Base-by-base conservation (phyloP, 2,329 filamentous ascomycete species). In the Pseudogymnoascus sp. region DNA sequence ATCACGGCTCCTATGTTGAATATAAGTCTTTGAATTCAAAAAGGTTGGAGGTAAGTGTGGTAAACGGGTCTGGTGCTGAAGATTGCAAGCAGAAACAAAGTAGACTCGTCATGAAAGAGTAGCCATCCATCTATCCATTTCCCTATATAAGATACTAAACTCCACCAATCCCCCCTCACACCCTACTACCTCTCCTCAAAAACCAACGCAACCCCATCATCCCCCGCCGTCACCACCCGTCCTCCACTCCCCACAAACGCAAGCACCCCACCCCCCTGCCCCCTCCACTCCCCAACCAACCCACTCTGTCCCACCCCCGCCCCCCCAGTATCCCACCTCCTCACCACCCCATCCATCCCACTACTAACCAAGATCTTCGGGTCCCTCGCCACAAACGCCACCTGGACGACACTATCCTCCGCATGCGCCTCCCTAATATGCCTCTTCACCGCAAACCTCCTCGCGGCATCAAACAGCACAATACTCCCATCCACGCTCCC, bases 281-380 rank as follows among this genome's bases (percentile, higher is more conserved):
- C 94, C 75, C 83, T 91, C 92, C 92, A 97, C 76, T 97, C 92
- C 67, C 87, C 88, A 23, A 91, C 77, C 61, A 96, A 77, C 0
- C 91, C 92, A 61, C 86, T 85, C 7, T 81, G 84, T 1, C 84
- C 85, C 0, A 83, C 84, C 1, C 83, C 81, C 1, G 85, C 89
- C 6, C 88, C 86, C 62, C 86, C 87, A 4, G 84, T 80, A 76
- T 99, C 93, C 94, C 94, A 99, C 65, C 92, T 81, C 70, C 91
- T 82, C 18, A 99, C 85, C 0, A 92, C 91, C 16, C 94, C 93
- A 71, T 99, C 94, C 82, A 97, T 91, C 7, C 94, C 94, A 68
- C 88, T 92, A 67, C 86, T 91, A 1, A 93, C 97, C 62, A 97
- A 78, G 66, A 95, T 72, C 86, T 85, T 93, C 64, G 76, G 82